Conservation (phyloP, 208 protist genomes). For the Phytomonas sp. region DNA sequence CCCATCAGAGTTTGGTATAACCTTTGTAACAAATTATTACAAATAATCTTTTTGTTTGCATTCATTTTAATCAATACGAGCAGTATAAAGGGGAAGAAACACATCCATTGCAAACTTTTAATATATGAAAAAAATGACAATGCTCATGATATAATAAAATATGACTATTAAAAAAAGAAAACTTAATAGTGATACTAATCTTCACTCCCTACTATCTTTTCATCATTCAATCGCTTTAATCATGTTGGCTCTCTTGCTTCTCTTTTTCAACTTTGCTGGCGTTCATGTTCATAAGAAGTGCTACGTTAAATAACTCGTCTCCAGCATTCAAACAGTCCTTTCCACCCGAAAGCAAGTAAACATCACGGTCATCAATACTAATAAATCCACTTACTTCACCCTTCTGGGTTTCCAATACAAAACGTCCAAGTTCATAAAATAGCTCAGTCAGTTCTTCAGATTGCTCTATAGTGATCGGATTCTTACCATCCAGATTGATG, state of each 20-base stretch:
- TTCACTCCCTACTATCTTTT: not conserved
- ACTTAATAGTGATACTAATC: not conserved
- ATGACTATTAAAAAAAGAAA: not conserved
- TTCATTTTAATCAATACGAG: not conserved
- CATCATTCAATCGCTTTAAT: not conserved
- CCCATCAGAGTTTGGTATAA: not conserved
- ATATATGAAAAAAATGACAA: too few species aligned
- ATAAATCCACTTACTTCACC: constrained; percentile 70
- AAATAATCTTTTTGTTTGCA: not conserved
- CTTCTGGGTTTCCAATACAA: constrained; percentile 62
- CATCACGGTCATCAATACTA: constrained; percentile 73
- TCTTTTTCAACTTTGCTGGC: not conserved
- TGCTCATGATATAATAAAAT: not conserved
- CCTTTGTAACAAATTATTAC: not conserved
- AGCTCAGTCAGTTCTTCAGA: constrained; percentile 67
- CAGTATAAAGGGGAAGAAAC: not conserved
- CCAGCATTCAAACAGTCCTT: constrained; percentile 68
- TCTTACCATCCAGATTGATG: constrained; percentile 45
- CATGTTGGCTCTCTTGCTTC: not conserved
- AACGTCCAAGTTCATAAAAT: constrained; percentile 75
- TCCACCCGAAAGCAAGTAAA: constrained; percentile 51
- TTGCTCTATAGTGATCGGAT: constrained; percentile 52
- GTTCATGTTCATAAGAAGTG: constrained; percentile 42
- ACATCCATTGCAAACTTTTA: too few species aligned
- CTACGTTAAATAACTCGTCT: constrained; percentile 76